These are phyloP conservation scores for Neodidymelliopsis sp. DNA, from an alignment of 2,329 filamentous ascomycete genomes.

Conservation along the genomic window DNA sequence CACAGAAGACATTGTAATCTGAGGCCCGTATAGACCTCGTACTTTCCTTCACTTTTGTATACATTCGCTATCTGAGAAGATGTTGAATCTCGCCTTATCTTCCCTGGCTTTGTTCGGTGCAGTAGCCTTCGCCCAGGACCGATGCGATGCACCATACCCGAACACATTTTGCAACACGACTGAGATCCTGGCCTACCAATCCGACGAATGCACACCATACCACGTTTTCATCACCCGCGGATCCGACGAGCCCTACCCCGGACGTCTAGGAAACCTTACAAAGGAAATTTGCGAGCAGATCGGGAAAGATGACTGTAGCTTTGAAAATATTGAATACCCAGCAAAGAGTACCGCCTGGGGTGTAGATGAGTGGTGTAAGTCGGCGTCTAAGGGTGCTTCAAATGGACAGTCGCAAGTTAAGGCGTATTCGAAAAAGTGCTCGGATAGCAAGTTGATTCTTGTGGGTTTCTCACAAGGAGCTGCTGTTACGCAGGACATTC, in stretches of 20 bases:
- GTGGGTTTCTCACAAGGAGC: constrained; percentile 38
- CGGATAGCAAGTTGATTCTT: constrained; percentile 37
- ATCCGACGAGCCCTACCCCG: constrained; percentile 40
- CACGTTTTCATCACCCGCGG: constrained; percentile 39
- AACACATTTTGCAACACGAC: constrained; percentile 33
- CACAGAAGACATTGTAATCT: not conserved
- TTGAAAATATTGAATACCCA: constrained; percentile 38
- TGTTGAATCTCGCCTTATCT: constrained; percentile 22
- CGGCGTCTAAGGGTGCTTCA: constrained; percentile 29
- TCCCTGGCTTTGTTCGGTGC: constrained; percentile 20
- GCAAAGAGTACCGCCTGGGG: constrained; percentile 38
- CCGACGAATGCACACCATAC: constrained; percentile 32
- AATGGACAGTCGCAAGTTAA: constrained; percentile 37
- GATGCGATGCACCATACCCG: constrained; percentile 34
- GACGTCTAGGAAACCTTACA: constrained; percentile 36
- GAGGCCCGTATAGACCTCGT: not conserved
- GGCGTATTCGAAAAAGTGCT: constrained; percentile 35
- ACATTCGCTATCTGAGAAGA: not conserved
- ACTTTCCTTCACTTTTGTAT: not conserved
- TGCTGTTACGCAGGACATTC: constrained; percentile 35
- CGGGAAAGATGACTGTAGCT: constrained; percentile 31
- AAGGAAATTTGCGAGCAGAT: constrained; percentile 28
- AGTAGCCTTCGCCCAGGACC: constrained; percentile 28
- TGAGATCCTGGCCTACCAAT: constrained; percentile 30
- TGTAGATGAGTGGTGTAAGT: constrained; percentile 36